phyloP scores from a whole-genome alignment of 1,284 basidiomycete species.

The Cutaneotrichosporon sp. region DNA sequence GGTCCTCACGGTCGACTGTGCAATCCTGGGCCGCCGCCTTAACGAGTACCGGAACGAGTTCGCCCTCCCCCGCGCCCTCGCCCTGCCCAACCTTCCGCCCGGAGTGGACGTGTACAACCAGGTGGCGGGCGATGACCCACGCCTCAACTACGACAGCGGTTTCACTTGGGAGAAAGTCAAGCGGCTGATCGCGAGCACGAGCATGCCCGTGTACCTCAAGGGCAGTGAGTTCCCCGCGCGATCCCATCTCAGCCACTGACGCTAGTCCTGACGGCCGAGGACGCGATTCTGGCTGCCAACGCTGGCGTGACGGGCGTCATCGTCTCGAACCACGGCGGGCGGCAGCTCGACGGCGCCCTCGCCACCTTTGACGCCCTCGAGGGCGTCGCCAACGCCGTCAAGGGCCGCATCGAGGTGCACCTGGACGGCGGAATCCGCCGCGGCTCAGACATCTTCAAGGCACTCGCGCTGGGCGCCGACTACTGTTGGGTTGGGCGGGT shows the following conservation, averaged over 20 bases:
- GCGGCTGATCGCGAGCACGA: slow-evolving; percentile 5
- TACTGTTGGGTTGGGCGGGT: slow-evolving; percentile 33
- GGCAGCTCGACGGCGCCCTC: slow-evolving; percentile 42
- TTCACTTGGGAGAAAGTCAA: slow-evolving; percentile 25
- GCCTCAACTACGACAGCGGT: slow-evolving; percentile 18
- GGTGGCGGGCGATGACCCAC: slow-evolving; percentile 15
- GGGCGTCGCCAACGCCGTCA: slow-evolving; percentile 31
- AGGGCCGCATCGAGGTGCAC: slow-evolving; percentile 36
- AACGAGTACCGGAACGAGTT: slow-evolving; percentile 31
- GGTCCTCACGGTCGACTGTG: slow-evolving; percentile 35
- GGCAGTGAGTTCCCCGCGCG: slow-evolving; percentile 25
- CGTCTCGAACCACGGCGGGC: slow-evolving; percentile 40
- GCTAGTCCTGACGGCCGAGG: slow-evolving; percentile 29
- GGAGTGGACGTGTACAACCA: slow-evolving; percentile 19
- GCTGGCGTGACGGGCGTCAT: slow-evolving; percentile 34
- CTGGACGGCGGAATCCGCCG: slow-evolving; percentile 42
- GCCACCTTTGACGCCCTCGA: slow-evolving; percentile 33
- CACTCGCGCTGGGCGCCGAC: slow-evolving; percentile 42
- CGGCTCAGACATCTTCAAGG: slow-evolving; percentile 43
- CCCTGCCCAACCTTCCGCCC: slow-evolving; percentile 24
- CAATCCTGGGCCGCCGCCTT: slow-evolving; percentile 29
- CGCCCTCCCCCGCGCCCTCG: slow-evolving; percentile 13
- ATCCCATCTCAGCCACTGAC: neutral
- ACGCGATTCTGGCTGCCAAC: slow-evolving; percentile 37
- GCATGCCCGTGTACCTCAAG: slow-evolving; percentile 27